Evolutionary conservation across 805 yeast genomes (phyloP), one percentile per base, ranked within the genome.

Genomic region (Kodamaea sagamina): DNA sequence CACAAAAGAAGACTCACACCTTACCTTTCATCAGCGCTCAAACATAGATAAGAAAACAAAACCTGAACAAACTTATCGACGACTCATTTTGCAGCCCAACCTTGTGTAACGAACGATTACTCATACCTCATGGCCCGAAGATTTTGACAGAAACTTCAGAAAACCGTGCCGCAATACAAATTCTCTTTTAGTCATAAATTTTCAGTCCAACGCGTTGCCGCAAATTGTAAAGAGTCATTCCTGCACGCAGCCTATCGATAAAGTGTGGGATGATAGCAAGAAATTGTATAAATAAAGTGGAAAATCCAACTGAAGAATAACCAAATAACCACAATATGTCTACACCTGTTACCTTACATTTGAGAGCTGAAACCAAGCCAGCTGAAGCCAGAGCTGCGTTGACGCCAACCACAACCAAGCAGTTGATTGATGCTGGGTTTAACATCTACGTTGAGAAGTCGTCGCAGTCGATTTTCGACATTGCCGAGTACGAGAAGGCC

Each of bases 321-420:
- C 25, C 12, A 35, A 37, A 13, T 11, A 38, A 22, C 32, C 31
- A n/a, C n/a, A 42, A 18, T 15, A 47, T 47, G 51, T 42, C 52
- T 15, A 28, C 51, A 31, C 61, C 75, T 51, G 88, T 85, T 28
- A 81, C 76, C 41, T 72, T 93, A 51, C 99, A 93, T 59, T 74
- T 93, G 49, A 85, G 99, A 75, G 97, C 97, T 25, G 99, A 93
- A 67, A 86, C 93, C 58, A 93, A 93, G 79, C 96, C 98, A 19
- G 71, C 89, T 58, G 99, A 93, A 72, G 96, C 95, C 49, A 85
- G 99, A 74, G 96, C 98, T 34, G 97, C 96, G 35, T 75, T 93
- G 56, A 89, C 99, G 1, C 99, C 99, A 24, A 68, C 88, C 34
- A 87, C 97, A 31, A 83, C 95, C 54, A 86, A 87, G 68, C 77